Percentiles rank a stretch among this genome's conserved stretches.
Evolutionary conservation across 148 eudicot species (phyloP).

Genomic region (Chenopodium quinoa): DNA sequence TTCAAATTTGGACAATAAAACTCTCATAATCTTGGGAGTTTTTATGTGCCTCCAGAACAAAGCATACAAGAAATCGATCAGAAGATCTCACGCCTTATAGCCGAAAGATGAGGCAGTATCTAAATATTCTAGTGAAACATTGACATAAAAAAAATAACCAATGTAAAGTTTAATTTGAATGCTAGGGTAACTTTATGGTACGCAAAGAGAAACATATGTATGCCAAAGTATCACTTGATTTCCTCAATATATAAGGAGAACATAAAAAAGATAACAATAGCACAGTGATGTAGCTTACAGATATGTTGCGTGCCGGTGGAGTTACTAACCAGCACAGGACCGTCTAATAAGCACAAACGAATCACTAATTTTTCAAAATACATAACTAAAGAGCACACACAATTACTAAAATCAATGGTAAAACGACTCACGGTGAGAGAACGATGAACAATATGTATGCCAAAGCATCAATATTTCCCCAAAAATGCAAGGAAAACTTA

Average conservation of each 20-base stretch:
- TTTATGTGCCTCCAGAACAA: slow-evolving; percentile 48
- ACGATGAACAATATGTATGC: neutral
- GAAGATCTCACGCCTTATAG: slow-evolving; percentile 39
- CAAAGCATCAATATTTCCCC: slow-evolving; percentile 7
- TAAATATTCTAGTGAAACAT: neutral
- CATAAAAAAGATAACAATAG: neutral
- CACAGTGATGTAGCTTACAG: slow-evolving; percentile 30
- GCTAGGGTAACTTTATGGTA: neutral
- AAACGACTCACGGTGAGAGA: no score
- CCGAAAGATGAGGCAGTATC: slow-evolving; percentile 45
- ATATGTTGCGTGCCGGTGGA: slow-evolving; percentile 30
- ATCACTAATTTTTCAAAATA: no score
- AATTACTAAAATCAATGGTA: no score
- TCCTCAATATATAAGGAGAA: neutral
- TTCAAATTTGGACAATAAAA: slow-evolving; percentile 15
- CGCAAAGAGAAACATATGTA: neutral
- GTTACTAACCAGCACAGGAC: slow-evolving; percentile 30
- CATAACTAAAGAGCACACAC: no score
- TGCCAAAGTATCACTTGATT: slow-evolving; percentile 15
- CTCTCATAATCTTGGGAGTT: slow-evolving; percentile 5
- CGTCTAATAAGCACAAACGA: slow-evolving; percentile 27
- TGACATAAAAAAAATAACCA: no score
- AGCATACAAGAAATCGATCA: slow-evolving; percentile 41
- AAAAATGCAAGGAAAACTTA: neutral
- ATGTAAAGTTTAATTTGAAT: no score